Base-by-base conservation (phyloP, 176 grass and related monocot species). In the Miscanthus lutarioriparius region DNA sequence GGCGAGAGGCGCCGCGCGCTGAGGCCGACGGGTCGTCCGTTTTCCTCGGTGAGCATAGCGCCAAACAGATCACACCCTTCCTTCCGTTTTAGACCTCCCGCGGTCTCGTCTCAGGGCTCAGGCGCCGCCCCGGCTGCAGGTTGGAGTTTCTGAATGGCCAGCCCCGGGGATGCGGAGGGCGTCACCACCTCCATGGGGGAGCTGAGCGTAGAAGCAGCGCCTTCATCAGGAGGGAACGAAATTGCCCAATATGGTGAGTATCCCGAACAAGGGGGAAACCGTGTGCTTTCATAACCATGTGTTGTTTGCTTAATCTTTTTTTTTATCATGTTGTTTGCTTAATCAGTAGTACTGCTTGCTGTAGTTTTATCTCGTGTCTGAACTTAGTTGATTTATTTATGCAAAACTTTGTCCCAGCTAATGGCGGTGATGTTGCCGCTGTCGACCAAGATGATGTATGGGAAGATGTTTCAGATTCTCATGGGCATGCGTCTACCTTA, bases 381-480 rank as follows among this genome's bases (percentile, higher is more conserved):
- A 35, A 35, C 33, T 35, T 35, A 35, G 33, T 35, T 35, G 33
- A 35, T 35, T 35, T 35, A 35, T 35, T 35, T 35, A 35, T 75
- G 37, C 35, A 77, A 26, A 72, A 69, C 74, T 83, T 64, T 74
- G 20, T 16, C 59, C 15, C 68, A 83, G 89, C 53, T 32, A 69
- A 79, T 45, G 47, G 59, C 0, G 45, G 14, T 56, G 35, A 5
- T 77, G 74, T 22, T 26, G 73, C 28, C 40, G 19, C 15, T 20
- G n/a, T 35, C 2, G 79, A 53, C 0, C 30, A 64, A 0, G 80
- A 83, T 27, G 91, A 82, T 39, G 19, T 79, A 79, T 85, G 78
- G 83, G 83, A 47, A 58, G 92, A 92, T 72, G 72, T 12, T 86
- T 89, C 75, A 83, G 87, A 87, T 78, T 82, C 80, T 63, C 79